Evolutionary conservation across 495 filamentous ascomycete genomes (phyloP), one percentile per base, ranked within the genome.

Genomic region (Penicillium canariense): DNA sequence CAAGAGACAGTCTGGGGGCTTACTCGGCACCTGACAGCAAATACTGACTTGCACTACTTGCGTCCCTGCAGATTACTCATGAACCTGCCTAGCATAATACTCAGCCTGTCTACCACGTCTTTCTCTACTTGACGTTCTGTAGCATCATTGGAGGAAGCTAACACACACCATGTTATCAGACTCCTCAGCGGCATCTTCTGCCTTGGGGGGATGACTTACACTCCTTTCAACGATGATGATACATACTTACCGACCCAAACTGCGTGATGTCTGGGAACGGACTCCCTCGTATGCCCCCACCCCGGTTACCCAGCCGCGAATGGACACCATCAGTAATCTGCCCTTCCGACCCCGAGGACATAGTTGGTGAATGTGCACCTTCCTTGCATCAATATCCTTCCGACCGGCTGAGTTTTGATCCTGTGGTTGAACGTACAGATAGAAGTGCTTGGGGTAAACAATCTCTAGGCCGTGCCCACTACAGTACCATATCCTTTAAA

Each of bases 381-480:
- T 39, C 48, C 45, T 50, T 58, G 49, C 40, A 66, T 51, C 35
- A 52, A 57, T 32, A 51, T 36, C 44, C 23, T 44, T 38, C 14
- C 18, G 45, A 43, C 40, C 12, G 43, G 27, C 34, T 9, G 10
- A 27, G 42, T 48, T 52, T 48, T 52, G 10, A 55, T 56, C 22
- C 20, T 22, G 48, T 47, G 46, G 53, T 52, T 56, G 38, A 56
- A 56, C 17, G 39, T 48, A 17, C 7, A 50, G 49, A 55, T 55
- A 20, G 40, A 49, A 60, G 52, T 53, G 60, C 75, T 83, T 77
- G 62, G 49, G 58, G 71, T 57, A 56, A 74, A 59, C 40, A 70
- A 39, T 59, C 56, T 45, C 68, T 63, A 18, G 63, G 39, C 49
- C 61, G 48, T 61, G 62, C 71, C 35, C 58, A 72, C 52, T 74